Conservation (phyloP, 208 protist genomes). For the Crithidia thermophila region DNA sequence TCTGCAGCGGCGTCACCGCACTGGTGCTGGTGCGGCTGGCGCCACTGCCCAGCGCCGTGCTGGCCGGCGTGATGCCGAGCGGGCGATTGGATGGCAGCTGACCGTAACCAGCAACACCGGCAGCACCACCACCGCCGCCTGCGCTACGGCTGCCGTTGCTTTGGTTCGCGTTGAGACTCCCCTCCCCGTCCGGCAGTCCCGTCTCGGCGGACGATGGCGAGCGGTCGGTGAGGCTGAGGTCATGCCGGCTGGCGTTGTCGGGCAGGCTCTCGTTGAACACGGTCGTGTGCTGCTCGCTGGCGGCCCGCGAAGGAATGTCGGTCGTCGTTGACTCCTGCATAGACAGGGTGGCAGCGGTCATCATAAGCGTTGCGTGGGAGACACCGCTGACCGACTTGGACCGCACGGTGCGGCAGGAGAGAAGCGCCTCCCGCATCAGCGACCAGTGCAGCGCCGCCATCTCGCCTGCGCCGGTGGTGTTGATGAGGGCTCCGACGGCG, state of each 20-base stretch:
- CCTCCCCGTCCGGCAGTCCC: too few relatives aligned
- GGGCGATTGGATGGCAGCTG: too few relatives aligned
- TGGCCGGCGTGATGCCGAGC: background rate
- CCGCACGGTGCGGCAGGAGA: background rate
- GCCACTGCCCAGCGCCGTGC: conserved; percentile 4
- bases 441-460: conserved; percentile 6
- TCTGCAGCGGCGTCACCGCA: too few relatives aligned
- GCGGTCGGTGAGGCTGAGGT: too few relatives aligned
- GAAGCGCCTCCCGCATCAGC: conserved; percentile 15
- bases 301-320: background rate
- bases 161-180: too few relatives aligned
- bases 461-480: background rate
- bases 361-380: conserved; percentile 5
- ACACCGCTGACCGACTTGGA: background rate
- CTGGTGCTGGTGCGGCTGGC: too few relatives aligned
- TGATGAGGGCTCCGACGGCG: background rate
- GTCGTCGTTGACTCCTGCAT: background rate
- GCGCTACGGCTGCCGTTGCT: too few relatives aligned
- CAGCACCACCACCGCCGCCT: background rate
- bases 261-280: background rate
- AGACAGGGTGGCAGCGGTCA: too few relatives aligned
- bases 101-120: background rate
- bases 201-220: too few relatives aligned
- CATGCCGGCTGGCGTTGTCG: too few relatives aligned
- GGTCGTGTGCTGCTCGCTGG: background rate